Conservation (phyloP, 2,329 filamentous ascomycete genomes). For the Ophiostoma australiae region DNA sequence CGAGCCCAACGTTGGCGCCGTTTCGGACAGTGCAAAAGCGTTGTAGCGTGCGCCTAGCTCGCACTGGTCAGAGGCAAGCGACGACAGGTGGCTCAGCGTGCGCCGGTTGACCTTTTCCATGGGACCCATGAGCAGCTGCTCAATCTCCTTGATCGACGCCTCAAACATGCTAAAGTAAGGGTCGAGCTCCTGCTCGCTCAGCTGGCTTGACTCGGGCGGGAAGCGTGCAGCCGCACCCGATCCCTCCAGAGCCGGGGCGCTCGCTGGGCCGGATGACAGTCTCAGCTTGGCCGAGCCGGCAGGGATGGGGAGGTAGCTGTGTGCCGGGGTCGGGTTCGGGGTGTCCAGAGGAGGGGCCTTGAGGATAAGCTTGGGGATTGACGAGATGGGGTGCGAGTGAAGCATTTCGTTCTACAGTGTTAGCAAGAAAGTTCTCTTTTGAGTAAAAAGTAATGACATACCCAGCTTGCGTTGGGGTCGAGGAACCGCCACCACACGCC, state of each 20-base stretch:
- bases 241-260: slow-evolving; percentile 15
- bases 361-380: slow-evolving; percentile 87
- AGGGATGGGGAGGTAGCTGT: slow-evolving; percentile 82
- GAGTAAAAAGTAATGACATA: slow-evolving; percentile 40
- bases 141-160: slow-evolving; percentile 83
- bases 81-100: slow-evolving; percentile 77
- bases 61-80: slow-evolving; percentile 78
- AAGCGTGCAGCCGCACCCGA: slow-evolving; percentile 53
- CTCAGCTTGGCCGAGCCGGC: slow-evolving; percentile 81
- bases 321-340: slow-evolving; percentile 83
- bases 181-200: slow-evolving; percentile 87
- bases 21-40: slow-evolving; percentile 90
- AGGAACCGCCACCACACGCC: slow-evolving; percentile 97
- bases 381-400: slow-evolving; percentile 81
- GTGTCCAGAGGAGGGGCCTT: slow-evolving; percentile 94
- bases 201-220: slow-evolving; percentile 67
- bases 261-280: slow-evolving; percentile 40
- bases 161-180: slow-evolving; percentile 96
- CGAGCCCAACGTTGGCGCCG: slow-evolving; percentile 78
- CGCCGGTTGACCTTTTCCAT: slow-evolving; percentile 96
- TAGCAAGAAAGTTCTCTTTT: not conserved
- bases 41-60: slow-evolving; percentile 96
- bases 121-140: slow-evolving; percentile 79
- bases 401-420: slow-evolving; percentile 79
- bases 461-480: slow-evolving; percentile 98